Percentiles rank a stretch among this genome's conserved stretches.
These are phyloP conservation scores for Gliomastix tumulicola DNA, from an alignment of 2,329 filamentous ascomycete species.

Conservation along the genomic window DNA sequence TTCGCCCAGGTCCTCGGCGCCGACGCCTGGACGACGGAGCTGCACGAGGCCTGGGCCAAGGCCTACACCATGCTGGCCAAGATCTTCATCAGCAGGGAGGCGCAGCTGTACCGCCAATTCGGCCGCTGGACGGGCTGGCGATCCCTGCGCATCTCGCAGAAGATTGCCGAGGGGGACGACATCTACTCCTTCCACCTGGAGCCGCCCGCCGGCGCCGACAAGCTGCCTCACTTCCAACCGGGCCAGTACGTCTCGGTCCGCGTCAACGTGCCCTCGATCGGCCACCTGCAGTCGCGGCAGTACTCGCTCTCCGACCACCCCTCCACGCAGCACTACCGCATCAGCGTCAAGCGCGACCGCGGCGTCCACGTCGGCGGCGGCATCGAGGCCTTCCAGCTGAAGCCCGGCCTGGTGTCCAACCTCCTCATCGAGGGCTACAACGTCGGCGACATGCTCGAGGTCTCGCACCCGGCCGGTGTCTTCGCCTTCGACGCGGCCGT, in stretches of 20 bases:
- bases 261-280: slow-evolving; percentile 46
- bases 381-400: slow-evolving; percentile 35
- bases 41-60: slow-evolving; percentile 60
- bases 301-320: slow-evolving; percentile 67
- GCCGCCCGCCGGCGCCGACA: slow-evolving; percentile 47
- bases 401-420: slow-evolving; percentile 63
- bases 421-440: slow-evolving; percentile 55
- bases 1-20: slow-evolving; percentile 61
- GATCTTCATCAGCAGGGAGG: slow-evolving; percentile 63
- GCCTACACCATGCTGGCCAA: slow-evolving; percentile 69
- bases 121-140: slow-evolving; percentile 62
- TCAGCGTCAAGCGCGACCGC: slow-evolving; percentile 63
- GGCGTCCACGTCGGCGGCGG: slow-evolving; percentile 37
- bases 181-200: slow-evolving; percentile 66
- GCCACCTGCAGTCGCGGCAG: slow-evolving; percentile 59
- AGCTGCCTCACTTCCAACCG: slow-evolving; percentile 57
- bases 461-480: slow-evolving; percentile 57
- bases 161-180: slow-evolving; percentile 59
- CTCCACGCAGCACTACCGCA: slow-evolving; percentile 55
- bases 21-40: slow-evolving; percentile 52
- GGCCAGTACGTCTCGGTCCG: slow-evolving; percentile 68
- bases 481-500: slow-evolving; percentile 9
- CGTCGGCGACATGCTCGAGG: slow-evolving; percentile 54
- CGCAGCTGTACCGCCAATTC: slow-evolving; percentile 53
- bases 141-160: slow-evolving; percentile 57